phyloP scores from a whole-genome alignment of 306 rosid species.

The Quercus variabilis region DNA sequence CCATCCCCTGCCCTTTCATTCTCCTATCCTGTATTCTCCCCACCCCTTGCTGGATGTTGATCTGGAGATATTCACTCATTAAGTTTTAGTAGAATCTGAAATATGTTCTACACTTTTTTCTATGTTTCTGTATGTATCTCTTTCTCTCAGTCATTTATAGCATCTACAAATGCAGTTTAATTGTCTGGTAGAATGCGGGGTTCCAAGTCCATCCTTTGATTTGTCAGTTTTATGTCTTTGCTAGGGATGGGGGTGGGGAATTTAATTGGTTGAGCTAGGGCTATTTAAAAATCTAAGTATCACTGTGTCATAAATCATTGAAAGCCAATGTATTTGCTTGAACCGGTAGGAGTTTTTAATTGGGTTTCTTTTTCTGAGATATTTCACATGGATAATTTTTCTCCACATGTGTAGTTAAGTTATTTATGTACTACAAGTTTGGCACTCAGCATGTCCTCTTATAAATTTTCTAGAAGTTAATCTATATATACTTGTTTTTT shows the following conservation, averaged over 20 bases:
- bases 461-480: not conserved
- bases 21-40: not conserved
- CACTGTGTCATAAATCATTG: conserved; percentile 2
- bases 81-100: not conserved
- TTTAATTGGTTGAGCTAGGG: not conserved
- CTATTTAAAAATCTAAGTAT: conserved; percentile 5
- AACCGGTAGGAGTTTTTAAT: not conserved
- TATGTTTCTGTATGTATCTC: not conserved
- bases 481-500: conserved; percentile 13
- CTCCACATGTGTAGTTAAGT: not conserved
- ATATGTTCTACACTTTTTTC: not conserved
- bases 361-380: conserved; percentile 11
- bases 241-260: not conserved
- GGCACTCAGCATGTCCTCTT: not conserved
- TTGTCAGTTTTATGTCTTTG: not conserved
- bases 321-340: conserved; percentile 11
- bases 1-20: not conserved
- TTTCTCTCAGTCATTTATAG: not conserved
- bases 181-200: no score
- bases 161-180: no score
- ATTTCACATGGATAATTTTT: no score
- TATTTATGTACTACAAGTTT: not conserved
- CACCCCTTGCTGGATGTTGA: not conserved
- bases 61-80: not conserved
- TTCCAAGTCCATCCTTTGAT: no score